phyloP scores from a whole-genome alignment of 192 early-diverging fungal genomes.

The Chytriomyces hyalinus region DNA sequence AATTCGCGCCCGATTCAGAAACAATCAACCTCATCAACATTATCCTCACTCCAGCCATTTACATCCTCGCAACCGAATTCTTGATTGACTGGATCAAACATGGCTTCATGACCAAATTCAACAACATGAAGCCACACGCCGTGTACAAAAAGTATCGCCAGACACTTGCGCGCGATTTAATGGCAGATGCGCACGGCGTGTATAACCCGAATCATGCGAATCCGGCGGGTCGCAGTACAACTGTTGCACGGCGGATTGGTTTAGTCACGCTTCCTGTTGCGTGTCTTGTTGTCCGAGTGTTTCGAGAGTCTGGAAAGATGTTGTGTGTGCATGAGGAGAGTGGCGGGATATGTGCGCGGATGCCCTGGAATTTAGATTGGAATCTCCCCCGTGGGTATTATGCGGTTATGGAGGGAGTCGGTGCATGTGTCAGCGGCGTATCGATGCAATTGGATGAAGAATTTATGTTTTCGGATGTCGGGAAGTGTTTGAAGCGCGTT shows the following conservation, averaged over 20 bases:
- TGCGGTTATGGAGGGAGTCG: not conserved
- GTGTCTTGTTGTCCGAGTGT: conserved; percentile 70
- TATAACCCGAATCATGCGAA: not conserved
- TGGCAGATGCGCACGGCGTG: conserved; percentile 38
- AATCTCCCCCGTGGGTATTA: not conserved
- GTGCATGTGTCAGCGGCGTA: not conserved
- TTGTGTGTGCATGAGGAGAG: conserved; percentile 38
- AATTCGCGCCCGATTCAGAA: conserved; percentile 48
- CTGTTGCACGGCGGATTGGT: conserved; percentile 79
- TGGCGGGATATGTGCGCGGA: not conserved
- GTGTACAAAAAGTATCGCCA: conserved; percentile 88
- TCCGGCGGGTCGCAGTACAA: conserved; percentile 57
- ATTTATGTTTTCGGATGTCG: not conserved
- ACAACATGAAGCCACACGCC: conserved; percentile 78
- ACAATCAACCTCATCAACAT: conserved; percentile 62
- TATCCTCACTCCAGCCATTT: conserved; percentile 76
- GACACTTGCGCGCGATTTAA: conserved; percentile 86
- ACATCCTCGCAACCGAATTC: conserved; percentile 87
- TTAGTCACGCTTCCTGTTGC: conserved; percentile 81
- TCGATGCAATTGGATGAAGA: not conserved
- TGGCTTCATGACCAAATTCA: conserved; percentile 97
- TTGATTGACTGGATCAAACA: conserved; percentile 99
- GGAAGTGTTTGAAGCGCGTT: not conserved
- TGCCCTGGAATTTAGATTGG: not conserved
- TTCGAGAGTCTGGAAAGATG: conserved; percentile 56